These are phyloP conservation scores for Penicillium verhagenii DNA, from an alignment of 495 filamentous ascomycete species.

Conservation along the genomic window DNA sequence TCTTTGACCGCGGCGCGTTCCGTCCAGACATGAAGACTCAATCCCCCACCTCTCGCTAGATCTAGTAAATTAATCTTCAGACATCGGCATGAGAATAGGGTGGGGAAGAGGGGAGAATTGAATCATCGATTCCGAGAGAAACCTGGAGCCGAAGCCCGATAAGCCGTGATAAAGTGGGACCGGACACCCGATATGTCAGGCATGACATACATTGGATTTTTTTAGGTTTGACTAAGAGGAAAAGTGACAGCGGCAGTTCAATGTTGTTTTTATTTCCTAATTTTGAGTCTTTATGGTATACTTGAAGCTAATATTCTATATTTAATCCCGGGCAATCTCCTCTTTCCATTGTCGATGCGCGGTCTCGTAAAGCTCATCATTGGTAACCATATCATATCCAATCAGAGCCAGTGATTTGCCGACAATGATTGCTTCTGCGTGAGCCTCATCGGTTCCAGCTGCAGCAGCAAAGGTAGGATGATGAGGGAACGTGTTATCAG, in stretches of 20 bases:
- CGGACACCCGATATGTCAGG: background rate
- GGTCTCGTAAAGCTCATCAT: slow-evolving; percentile 41
- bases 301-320: background rate
- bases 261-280: background rate
- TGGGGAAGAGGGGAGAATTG: slow-evolving; percentile 8
- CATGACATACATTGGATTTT: background rate
- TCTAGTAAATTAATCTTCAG: slow-evolving; percentile 7
- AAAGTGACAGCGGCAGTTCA: slow-evolving; percentile 1
- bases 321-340: slow-evolving; percentile 18
- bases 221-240: background rate
- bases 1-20: slow-evolving; percentile 49
- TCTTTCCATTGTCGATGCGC: slow-evolving; percentile 29
- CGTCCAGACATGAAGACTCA: slow-evolving; percentile 39
- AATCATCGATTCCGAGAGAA: slow-evolving; percentile 5
- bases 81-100: slow-evolving; percentile 8
- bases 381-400: slow-evolving; percentile 52
- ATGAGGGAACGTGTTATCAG: slow-evolving; percentile 52
- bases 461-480: slow-evolving; percentile 58
- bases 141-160: slow-evolving; percentile 1
- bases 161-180: background rate
- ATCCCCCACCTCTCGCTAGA: slow-evolving; percentile 21
- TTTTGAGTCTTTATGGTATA: background rate
- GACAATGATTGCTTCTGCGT: slow-evolving; percentile 49
- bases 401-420: slow-evolving; percentile 56
- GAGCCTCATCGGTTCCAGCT: slow-evolving; percentile 53